phyloP scores from a whole-genome alignment of 2,329 filamentous ascomycete species.

The Lanzia echinophila region DNA sequence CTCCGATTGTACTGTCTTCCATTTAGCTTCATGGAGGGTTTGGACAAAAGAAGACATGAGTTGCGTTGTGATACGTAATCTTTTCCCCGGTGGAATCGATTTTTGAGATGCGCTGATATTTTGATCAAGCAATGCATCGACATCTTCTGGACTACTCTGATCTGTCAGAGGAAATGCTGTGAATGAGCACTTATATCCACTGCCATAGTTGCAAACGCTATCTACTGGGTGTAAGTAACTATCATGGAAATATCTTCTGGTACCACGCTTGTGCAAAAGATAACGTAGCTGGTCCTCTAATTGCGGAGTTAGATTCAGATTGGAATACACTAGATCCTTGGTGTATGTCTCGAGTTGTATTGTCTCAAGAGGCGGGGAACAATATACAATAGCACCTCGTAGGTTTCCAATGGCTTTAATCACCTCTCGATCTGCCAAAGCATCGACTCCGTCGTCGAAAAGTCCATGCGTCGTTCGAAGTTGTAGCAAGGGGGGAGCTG shows the following conservation, averaged over 20 bases:
- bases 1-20: background rate
- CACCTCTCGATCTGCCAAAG: background rate
- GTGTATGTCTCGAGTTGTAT: background rate
- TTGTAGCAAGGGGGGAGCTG: background rate
- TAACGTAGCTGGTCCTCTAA: constrained; percentile 3
- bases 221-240: background rate
- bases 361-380: background rate
- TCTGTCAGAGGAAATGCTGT: background rate
- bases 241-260: background rate
- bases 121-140: background rate
- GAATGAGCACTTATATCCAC: background rate
- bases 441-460: background rate
- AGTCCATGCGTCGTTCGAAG: background rate
- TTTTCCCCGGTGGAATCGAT: constrained; percentile 2
- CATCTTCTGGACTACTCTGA: background rate
- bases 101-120: background rate
- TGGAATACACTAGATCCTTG: background rate
- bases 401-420: constrained; percentile 8
- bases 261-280: background rate
- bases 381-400: constrained; percentile 1
- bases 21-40: constrained; percentile 7
- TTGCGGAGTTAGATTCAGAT: background rate
- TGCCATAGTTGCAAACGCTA: constrained; percentile 1
- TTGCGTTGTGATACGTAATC: background rate
- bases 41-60: constrained; percentile 3